These are phyloP conservation scores for Globisporangium polare DNA, from an alignment of 352 stramenopile species.

Conservation along the genomic window DNA sequence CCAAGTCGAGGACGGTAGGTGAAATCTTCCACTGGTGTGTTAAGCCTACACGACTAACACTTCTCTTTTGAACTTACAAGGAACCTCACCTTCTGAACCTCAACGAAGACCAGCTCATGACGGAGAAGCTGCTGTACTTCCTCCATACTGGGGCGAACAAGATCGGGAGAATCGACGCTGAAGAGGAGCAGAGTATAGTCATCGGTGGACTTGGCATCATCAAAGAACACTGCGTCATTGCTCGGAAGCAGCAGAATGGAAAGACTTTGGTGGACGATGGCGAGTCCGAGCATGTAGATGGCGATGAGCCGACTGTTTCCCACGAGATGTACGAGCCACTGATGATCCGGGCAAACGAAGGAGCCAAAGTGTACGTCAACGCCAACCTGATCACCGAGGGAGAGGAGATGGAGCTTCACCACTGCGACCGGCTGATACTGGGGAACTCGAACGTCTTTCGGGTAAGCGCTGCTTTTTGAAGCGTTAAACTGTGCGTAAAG, in stretches of 20 bases:
- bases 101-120: conserved; percentile 87
- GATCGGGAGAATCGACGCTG: conserved; percentile 61
- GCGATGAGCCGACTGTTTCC: not conserved
- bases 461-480: conserved; percentile 13
- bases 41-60: too few species aligned
- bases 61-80: conserved; percentile 14
- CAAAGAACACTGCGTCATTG: conserved; percentile 68
- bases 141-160: conserved; percentile 51
- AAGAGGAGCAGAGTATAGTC: conserved; percentile 70
- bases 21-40: too few species aligned
- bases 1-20: conserved; percentile 42
- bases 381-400: conserved; percentile 39
- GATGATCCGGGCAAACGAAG: conserved; percentile 27
- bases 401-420: conserved; percentile 31
- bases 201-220: conserved; percentile 74
- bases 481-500: not conserved
- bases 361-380: conserved; percentile 74
- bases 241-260: conserved; percentile 8
- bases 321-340: conserved; percentile 14
- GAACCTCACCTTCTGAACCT: conserved; percentile 84
- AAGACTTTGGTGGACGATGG: not conserved
- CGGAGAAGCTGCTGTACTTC: conserved; percentile 81
- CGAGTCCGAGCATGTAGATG: conserved; percentile 8
- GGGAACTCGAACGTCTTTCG: conserved; percentile 79
- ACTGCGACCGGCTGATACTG: conserved; percentile 70